Base-by-base conservation (phyloP, 176 grass and related monocot species). In the Lolium multiflorum region DNA sequence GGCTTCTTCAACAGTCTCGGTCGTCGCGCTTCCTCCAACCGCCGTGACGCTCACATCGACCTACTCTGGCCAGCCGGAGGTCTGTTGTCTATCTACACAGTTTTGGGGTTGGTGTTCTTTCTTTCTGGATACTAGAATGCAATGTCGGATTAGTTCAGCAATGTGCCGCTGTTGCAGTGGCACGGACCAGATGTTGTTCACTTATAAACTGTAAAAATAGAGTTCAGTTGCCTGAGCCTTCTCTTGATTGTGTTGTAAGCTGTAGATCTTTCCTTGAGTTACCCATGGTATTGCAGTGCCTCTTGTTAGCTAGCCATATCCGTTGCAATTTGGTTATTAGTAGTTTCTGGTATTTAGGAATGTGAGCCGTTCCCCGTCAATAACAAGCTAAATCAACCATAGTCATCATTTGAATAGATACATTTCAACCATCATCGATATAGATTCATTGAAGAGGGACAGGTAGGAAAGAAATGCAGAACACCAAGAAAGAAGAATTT, bases 41-140 rank as follows among this genome's bases (percentile, higher is more conserved):
- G 46, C 60, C 63, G 62, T 81, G 58, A n/a, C 76, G 22, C 66
- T 82, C 58, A 59, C 88, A 14, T 49, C 14, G 61, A 49, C 69
- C 17, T 60, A 49, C 72, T 52, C 51, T 18, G 51, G 55, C 48
- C 79, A 48, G 49, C 48, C 58, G 21, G 78, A 66, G 79, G 86
- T 87, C 35, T 70, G 47, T 57, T 70, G 47, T 57, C 5, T 39
- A 12, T 74, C 3, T 31, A 18, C 10, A 66, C 14, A 8, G 3
- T 15, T 50, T 10, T 47, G 43, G 5, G 15, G 4, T 20, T 48
- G 3, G 11, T 31, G 44, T 22, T 39, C 21, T 55, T 17, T 70
- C 4, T 38, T 31, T 39, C 5, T 35, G 38, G 28, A 47, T 59
- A n/a, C 44, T 38, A 48, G 16, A 71, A 28, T 60, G 24, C 15